Evolutionary conservation across 2,329 filamentous ascomycete genomes (phyloP).

Genomic region (Phialemonium atrogriseum): DNA sequence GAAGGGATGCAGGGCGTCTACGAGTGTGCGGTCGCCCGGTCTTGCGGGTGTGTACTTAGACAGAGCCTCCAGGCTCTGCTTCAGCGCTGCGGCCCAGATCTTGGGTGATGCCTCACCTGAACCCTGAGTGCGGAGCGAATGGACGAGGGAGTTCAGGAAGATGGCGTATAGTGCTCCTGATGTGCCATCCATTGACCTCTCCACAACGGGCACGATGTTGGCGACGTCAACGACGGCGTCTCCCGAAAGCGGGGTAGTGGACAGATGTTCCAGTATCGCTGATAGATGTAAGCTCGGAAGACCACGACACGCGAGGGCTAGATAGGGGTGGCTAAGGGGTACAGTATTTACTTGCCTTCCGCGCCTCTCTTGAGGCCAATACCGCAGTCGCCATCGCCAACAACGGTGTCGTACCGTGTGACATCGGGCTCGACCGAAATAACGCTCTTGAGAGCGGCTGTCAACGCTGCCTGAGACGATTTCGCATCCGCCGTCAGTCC

Average conservation of each 20-base stretch:
- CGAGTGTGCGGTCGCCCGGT: slow-evolving; percentile 79
- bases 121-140: slow-evolving; percentile 41
- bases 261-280: slow-evolving; percentile 46
- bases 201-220: slow-evolving; percentile 44
- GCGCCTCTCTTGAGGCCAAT: slow-evolving; percentile 79
- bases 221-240: slow-evolving; percentile 46
- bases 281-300: slow-evolving; percentile 8
- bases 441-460: slow-evolving; percentile 49
- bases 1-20: slow-evolving; percentile 87
- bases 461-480: slow-evolving; percentile 42
- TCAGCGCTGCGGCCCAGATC: slow-evolving; percentile 56
- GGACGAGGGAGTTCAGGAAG: slow-evolving; percentile 78
- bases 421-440: slow-evolving; percentile 62
- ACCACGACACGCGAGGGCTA: background rate
- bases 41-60: slow-evolving; percentile 81
- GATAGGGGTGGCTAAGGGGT: background rate
- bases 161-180: slow-evolving; percentile 63
- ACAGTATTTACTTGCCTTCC: slow-evolving; percentile 44
- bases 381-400: slow-evolving; percentile 86
- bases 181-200: slow-evolving; percentile 53
- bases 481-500: slow-evolving; percentile 44
- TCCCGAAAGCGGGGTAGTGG: slow-evolving; percentile 33
- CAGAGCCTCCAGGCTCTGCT: slow-evolving; percentile 62
- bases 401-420: slow-evolving; percentile 69
- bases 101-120: slow-evolving; percentile 30